Evolutionary conservation across 228 moss, liverwort and hornwort species (phyloP), one percentile per base, ranked within the genome.

Genomic region (Sphagnum magellanicum): DNA sequence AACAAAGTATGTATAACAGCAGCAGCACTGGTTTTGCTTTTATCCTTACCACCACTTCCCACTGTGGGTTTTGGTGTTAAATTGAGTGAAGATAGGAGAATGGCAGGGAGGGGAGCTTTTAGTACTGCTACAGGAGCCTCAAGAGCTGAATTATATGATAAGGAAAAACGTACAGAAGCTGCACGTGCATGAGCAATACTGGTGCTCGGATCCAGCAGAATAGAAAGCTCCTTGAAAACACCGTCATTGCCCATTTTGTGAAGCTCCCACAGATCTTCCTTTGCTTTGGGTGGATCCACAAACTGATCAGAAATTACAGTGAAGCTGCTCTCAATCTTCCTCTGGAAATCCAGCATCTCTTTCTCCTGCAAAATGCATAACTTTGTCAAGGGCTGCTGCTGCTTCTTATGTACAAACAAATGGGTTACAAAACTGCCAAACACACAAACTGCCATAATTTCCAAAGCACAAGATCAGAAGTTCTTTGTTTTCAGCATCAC

Each of bases 191-290:
- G 83, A 61, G 77, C 75, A 69, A 92, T 68, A 60, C 74, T 59
- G 53, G 90, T 89, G 63, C 60, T 74, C 7, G 98, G 82, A 66
- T 68, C 84, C 48, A 98, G 76, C 69, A 98, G 76, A 9, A 84
- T 89, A 64, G 68, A 82, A 46, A 98, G 75, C 4, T 82, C 82
- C 71, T 72, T 86, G 46, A 98, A 92, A 48, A 98, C 68, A 52
- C 73, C 78, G 55, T 94, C 91, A 78, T 98, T 91, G 73, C 94
- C 90, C 84, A 90, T 90, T 73, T 88, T 83, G 72, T 98, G 94
- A 71, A 94, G 8, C 72, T 77, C 88, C 63, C 87, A 90, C 48
- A 94, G 61, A 70, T 86, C 86, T 72, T 94, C 94, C 71, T 98
- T 94, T 0, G 89, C 87, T 78, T 89, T 92, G 5, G 75, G 60